Evolutionary conservation across 2,329 filamentous ascomycete species (phyloP).

Genomic region (Lecanoromycetidae sp.): DNA sequence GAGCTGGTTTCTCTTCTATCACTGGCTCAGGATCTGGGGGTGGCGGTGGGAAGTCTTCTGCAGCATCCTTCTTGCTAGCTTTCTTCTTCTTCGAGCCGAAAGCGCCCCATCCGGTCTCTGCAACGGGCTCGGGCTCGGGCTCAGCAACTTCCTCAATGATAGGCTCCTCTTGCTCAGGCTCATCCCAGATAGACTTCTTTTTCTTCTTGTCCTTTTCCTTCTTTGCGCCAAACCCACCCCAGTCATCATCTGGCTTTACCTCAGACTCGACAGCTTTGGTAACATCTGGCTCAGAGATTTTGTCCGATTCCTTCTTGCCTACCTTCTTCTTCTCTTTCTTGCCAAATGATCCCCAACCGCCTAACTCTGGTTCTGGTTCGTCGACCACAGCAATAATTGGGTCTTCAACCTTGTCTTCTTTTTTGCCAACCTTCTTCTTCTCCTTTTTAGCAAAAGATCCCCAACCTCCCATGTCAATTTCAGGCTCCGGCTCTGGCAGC

Average conservation of each 20-base stretch:
- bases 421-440: constrained; percentile 24
- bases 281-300: constrained; percentile 19
- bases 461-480: constrained; percentile 23
- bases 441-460: constrained; percentile 23
- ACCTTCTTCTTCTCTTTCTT: constrained; percentile 25
- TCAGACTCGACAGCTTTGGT: constrained; percentile 14
- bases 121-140: constrained; percentile 20
- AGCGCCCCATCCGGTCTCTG: constrained; percentile 24
- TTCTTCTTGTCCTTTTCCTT: constrained; percentile 22
- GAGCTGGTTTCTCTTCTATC: constrained; percentile 17
- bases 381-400: constrained; percentile 7
- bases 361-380: constrained; percentile 17
- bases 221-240: constrained; percentile 24
- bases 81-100: constrained; percentile 25
- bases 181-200: constrained; percentile 20
- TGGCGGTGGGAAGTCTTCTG: constrained; percentile 26
- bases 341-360: constrained; percentile 19
- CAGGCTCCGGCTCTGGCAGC: constrained; percentile 20
- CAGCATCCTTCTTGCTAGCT: constrained; percentile 22
- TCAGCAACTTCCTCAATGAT: constrained; percentile 14
- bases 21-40: constrained; percentile 20
- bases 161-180: constrained; percentile 20
- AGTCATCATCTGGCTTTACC: constrained; percentile 23
- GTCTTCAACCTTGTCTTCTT: constrained; percentile 19
- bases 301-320: constrained; percentile 17